Base-by-base conservation (phyloP, 129 eudicot species). In the Dittrichia graveolens region DNA sequence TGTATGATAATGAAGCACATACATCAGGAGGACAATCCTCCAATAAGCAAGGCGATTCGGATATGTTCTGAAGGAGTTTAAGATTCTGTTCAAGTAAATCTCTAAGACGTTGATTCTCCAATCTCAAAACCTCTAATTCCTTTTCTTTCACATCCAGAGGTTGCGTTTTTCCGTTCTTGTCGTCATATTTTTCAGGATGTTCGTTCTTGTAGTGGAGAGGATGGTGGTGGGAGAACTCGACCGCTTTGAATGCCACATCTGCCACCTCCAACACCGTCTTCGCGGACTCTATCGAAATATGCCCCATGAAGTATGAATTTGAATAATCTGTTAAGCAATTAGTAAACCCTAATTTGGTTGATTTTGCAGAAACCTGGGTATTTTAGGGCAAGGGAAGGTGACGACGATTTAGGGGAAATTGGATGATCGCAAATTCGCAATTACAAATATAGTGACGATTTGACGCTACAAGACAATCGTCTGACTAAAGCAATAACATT, bases 191-290 rank as follows among this genome's bases (percentile, higher is more conserved):
- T 24, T 74, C 41, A 6, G 66, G 59, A 61, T 80, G 45, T 4
- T 40, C 76, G 11, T 44, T 47, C 42, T 74, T 75, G 54, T 73
- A 61, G 13, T 69, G 59, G 5, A 65, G 75, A 47, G 65, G 84
- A 61, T 79, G 89, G 78, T 79, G 73, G 53, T 94, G 90, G 65
- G 86, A 75, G 57, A 75, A 55, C 63, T 94, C 98, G 31, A 84
- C 84, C 71, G 96, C 96, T 54, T 91, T 73, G 80, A 85, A 88
- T 15, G 97, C 96, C 8, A 88, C 81, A 8, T 91, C 97, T 6
- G 97, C 97, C 19, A 94, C 88, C 78, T 94, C 98, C 77, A 90
- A 34, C 82, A 90, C 95, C 71, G 96, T 94, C 87, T 84, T 90
- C 42, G 96, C 96, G 19, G 86, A 83, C 75, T 90, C 95, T 13